A percentile compares a stretch with the other conserved stretches of the same genome.
Conservation (phyloP, 2,329 filamentous ascomycete species). For the Tolypocladium pustulatum region DNA sequence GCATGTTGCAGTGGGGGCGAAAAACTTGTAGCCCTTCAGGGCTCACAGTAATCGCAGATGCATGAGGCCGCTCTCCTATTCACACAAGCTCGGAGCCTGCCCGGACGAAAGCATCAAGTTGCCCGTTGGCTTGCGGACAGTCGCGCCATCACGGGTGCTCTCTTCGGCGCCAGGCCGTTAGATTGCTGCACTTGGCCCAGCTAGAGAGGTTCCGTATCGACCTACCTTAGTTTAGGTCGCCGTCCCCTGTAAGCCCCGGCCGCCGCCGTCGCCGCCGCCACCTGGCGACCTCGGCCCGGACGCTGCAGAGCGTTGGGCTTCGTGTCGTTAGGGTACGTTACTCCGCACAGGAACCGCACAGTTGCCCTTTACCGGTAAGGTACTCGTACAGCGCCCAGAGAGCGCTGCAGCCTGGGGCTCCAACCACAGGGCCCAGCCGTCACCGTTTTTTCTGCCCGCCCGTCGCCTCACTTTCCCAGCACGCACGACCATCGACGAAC, state of each 20-base stretch:
- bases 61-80: neutral
- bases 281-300: neutral
- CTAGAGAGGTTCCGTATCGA: no score
- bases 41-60: no score
- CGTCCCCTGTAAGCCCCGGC: neutral
- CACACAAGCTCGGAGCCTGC: neutral
- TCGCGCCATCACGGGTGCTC: neutral
- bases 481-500: neutral
- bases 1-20: neutral
- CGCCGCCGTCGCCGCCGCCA: neutral
- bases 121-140: neutral
- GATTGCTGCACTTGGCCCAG: no score
- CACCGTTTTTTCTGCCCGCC: neutral
- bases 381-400: neutral
- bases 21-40: no score
- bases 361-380: neutral
- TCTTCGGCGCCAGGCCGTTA: neutral
- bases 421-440: neutral
- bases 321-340: neutral
- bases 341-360: no score
- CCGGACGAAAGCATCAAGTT: no score
- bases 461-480: neutral
- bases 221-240: no score
- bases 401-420: neutral
- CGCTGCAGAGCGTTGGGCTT: neutral